Conservation (phyloP, 2,329 filamentous ascomycete species). For the Aspergillus awamori region DNA sequence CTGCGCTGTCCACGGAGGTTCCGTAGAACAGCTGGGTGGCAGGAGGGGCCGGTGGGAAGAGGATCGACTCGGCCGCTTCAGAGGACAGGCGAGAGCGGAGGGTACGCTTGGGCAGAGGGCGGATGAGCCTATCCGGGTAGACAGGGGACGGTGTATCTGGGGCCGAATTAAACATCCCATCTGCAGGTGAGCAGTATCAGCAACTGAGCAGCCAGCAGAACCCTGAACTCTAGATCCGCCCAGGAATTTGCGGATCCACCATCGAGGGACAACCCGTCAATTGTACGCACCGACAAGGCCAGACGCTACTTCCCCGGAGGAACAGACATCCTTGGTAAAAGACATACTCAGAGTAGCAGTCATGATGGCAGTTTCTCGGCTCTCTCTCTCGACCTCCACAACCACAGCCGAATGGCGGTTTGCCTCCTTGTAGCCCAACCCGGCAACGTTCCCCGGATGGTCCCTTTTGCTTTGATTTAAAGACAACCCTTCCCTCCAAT, state of each 20-base stretch:
- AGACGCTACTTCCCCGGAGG: constrained; percentile 22
- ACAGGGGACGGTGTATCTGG: constrained; percentile 75
- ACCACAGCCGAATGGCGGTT: constrained; percentile 30
- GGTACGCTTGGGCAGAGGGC: constrained; percentile 85
- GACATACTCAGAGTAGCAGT: constrained; percentile 50
- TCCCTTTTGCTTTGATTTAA: not conserved
- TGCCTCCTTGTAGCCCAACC: constrained; percentile 13
- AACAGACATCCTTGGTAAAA: constrained; percentile 23
- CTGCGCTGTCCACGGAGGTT: constrained; percentile 61
- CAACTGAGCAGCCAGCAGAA: constrained; percentile 36
- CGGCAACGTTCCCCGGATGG: constrained; percentile 2
- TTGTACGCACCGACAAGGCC: constrained; percentile 18
- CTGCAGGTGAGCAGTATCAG: constrained; percentile 46
- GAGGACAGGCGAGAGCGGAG: constrained; percentile 85
- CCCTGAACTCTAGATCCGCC: constrained; percentile 13
- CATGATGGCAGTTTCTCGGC: constrained; percentile 40
- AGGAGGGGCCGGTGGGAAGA: constrained; percentile 75
- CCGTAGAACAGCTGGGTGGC: constrained; percentile 77
- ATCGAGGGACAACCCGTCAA: constrained; percentile 14
- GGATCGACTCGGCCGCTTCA: constrained; percentile 78
- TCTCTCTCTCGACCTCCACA: constrained; percentile 29
- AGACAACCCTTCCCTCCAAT: constrained; percentile 4
- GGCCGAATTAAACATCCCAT: constrained; percentile 53
- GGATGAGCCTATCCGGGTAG: constrained; percentile 88
- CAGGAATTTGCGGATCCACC: constrained; percentile 16